These are phyloP conservation scores for Beauveria bassiana DNA, from an alignment of 2,329 filamentous ascomycete genomes.

Conservation along the genomic window DNA sequence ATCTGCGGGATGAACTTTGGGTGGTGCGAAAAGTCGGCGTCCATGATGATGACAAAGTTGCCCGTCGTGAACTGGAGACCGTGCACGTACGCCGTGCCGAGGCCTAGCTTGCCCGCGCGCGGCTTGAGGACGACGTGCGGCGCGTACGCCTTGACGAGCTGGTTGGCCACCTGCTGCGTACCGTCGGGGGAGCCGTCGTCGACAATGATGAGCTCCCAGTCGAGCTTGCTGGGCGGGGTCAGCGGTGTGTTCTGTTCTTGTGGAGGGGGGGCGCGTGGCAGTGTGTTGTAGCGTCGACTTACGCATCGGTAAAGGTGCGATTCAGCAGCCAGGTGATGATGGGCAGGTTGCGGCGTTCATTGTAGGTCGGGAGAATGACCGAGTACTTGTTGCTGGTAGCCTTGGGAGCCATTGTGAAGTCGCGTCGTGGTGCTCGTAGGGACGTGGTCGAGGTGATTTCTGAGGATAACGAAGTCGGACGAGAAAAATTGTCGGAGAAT, in stretches of 20 bases:
- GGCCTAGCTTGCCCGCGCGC: conserved; percentile 90
- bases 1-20: conserved; percentile 97
- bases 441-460: background rate
- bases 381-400: conserved; percentile 70
- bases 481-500: background rate
- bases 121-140: conserved; percentile 76
- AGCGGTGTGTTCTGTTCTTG: background rate
- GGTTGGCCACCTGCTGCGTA: conserved; percentile 81
- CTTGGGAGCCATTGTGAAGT: conserved; percentile 36
- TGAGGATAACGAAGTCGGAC: background rate
- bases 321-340: conserved; percentile 93
- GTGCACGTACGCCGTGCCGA: conserved; percentile 93
- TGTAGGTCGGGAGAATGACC: conserved; percentile 95
- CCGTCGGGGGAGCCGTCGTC: conserved; percentile 97
- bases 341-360: conserved; percentile 93
- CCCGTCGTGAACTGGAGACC: conserved; percentile 83
- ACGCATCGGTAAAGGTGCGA: conserved; percentile 86
- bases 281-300: conserved; percentile 22
- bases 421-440: background rate
- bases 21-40: conserved; percentile 98
- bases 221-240: conserved; percentile 58
- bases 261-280: too few species aligned
- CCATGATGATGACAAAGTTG: conserved; percentile 99
- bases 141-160: conserved; percentile 80
- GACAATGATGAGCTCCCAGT: conserved; percentile 97